phyloP scores from a whole-genome alignment of 805 yeast species.

The Suhomyces prunicola region DNA sequence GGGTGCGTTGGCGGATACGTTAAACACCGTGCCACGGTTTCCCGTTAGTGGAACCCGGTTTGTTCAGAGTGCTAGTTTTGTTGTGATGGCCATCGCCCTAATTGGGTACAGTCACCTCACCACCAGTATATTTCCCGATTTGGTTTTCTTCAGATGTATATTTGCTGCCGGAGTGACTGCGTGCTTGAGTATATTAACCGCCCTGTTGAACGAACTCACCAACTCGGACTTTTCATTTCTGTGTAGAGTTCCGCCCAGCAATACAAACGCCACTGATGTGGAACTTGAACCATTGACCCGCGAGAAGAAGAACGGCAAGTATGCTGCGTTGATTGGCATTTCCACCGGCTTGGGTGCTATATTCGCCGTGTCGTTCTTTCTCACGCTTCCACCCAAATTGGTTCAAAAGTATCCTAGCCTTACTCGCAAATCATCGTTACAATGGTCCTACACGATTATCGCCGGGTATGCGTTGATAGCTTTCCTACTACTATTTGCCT shows the following conservation, averaged over 20 bases:
- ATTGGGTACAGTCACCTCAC: slow-evolving; percentile 45
- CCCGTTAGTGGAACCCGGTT: slow-evolving; percentile 49
- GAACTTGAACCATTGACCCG: neutral
- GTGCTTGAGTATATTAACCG: slow-evolving; percentile 57
- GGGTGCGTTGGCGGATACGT: slow-evolving; percentile 60
- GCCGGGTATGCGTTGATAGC: slow-evolving; percentile 40
- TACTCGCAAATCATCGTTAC: slow-evolving; percentile 40
- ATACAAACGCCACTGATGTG: too few species aligned
- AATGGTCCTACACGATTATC: slow-evolving; percentile 47
- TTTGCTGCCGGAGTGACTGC: slow-evolving; percentile 62
- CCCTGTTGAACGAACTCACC: slow-evolving; percentile 54
- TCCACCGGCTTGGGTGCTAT: slow-evolving; percentile 67
- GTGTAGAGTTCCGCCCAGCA: neutral
- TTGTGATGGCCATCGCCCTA: slow-evolving; percentile 46
- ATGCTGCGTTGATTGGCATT: slow-evolving; percentile 60
- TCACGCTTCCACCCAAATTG: slow-evolving; percentile 55
- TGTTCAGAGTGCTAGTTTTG: slow-evolving; percentile 47
- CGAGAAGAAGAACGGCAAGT: slow-evolving; percentile 40
- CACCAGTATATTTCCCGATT: slow-evolving; percentile 41
- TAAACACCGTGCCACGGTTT: slow-evolving; percentile 21
- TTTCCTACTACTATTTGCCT: slow-evolving; percentile 37
- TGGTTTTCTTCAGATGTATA: slow-evolving; percentile 48
- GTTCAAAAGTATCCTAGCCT: slow-evolving; percentile 37
- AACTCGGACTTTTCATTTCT: slow-evolving; percentile 36
- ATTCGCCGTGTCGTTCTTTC: slow-evolving; percentile 51